phyloP scores from a whole-genome alignment of 192 early-diverging fungal genomes.

The Coemansia sp. region DNA sequence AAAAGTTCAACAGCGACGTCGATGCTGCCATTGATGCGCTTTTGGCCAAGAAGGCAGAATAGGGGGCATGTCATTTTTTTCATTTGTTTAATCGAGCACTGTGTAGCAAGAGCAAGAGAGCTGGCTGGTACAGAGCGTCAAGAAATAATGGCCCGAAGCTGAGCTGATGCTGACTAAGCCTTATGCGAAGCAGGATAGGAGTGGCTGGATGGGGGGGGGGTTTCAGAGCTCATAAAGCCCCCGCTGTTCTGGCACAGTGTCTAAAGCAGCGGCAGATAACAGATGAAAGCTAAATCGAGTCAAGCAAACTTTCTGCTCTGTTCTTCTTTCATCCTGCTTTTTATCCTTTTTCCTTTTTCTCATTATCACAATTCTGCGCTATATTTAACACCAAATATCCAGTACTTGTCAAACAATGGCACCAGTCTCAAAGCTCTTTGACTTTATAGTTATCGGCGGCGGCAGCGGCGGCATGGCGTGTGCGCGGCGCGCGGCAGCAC shows the following conservation, averaged over 20 bases:
- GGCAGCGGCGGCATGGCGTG: slow-evolving; percentile 91
- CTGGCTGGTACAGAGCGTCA: too few relatives aligned
- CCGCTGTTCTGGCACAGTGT: too few relatives aligned
- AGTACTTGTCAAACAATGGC: slow-evolving; percentile 23
- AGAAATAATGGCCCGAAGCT: too few relatives aligned
- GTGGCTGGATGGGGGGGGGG: too few relatives aligned
- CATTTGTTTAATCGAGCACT: too few relatives aligned
- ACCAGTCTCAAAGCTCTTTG: slow-evolving; percentile 59
- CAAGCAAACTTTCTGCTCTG: not conserved
- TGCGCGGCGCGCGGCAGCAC: slow-evolving; percentile 86
- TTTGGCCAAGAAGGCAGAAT: slow-evolving; percentile 55
- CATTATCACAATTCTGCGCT: not conserved
- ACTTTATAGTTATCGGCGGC: slow-evolving; percentile 96
- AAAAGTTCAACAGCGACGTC: slow-evolving; percentile 59
- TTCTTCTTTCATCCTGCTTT: slow-evolving; percentile 1
- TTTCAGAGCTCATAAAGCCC: too few relatives aligned
- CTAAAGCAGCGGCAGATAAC: too few relatives aligned
- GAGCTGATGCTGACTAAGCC: too few relatives aligned
- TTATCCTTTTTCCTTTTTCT: slow-evolving; percentile 8
- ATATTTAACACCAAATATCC: slow-evolving; percentile 1
- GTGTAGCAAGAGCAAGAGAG: too few relatives aligned
- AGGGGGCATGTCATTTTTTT: not conserved
- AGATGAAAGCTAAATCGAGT: too few relatives aligned
- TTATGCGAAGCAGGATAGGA: too few relatives aligned
- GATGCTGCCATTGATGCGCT: slow-evolving; percentile 53